phyloP scores from a whole-genome alignment of 2,329 filamentous ascomycete genomes.

The Fusarium abutilonis region DNA sequence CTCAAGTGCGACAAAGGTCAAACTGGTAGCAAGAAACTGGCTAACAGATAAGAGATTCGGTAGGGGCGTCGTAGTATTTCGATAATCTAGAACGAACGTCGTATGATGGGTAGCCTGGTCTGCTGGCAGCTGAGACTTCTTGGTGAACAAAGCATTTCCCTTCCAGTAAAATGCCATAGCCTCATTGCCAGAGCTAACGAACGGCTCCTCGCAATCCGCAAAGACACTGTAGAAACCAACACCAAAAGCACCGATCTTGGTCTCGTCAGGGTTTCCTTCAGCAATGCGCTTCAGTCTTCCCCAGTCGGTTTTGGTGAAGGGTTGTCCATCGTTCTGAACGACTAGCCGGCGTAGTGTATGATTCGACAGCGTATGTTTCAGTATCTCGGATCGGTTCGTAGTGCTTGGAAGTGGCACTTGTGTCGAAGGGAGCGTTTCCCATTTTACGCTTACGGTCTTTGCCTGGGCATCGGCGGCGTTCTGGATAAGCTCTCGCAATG shows the following conservation, averaged over 20 bases:
- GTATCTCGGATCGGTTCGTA: conserved; percentile 72
- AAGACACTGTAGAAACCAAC: conserved; percentile 99
- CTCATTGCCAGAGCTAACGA: conserved; percentile 90
- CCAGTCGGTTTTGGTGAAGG: conserved; percentile 93
- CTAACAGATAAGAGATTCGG: conserved; percentile 86
- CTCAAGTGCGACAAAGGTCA: conserved; percentile 93
- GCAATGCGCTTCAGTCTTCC: conserved; percentile 92
- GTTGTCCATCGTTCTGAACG: conserved; percentile 89
- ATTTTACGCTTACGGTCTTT: conserved; percentile 86
- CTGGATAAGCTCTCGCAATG: conserved; percentile 91
- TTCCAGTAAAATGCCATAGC: conserved; percentile 99
- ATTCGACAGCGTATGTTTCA: conserved; percentile 85
- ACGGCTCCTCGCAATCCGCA: conserved; percentile 96
- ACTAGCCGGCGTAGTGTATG: conserved; percentile 89
- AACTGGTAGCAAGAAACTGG: conserved; percentile 92
- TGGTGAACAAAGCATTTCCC: conserved; percentile 94
- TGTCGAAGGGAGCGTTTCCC: conserved; percentile 88
- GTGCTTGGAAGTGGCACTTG: conserved; percentile 75
- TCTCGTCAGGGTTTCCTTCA: conserved; percentile 99
- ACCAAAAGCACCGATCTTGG: conserved; percentile 97
- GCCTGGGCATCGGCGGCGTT: conserved; percentile 98
- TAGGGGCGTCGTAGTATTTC: conserved; percentile 85
- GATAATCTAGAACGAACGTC: conserved; percentile 93
- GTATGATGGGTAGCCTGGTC: conserved; percentile 76
- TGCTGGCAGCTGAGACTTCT: conserved; percentile 78